Evolutionary conservation across 2,329 filamentous ascomycete genomes (phyloP), one percentile per base, ranked within the genome.

Genomic region (Fusarium sp.): DNA sequence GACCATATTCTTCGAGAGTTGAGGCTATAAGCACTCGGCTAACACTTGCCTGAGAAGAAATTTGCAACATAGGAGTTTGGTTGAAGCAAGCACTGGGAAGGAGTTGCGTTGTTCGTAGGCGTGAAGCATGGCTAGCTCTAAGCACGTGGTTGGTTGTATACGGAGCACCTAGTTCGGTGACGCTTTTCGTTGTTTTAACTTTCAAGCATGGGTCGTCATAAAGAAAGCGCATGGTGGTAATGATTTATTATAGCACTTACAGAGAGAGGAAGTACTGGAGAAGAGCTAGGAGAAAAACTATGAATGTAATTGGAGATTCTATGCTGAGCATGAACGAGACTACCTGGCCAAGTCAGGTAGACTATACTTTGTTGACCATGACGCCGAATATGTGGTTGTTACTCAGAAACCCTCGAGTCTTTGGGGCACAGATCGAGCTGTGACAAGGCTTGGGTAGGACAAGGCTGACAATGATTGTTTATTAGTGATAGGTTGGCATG

Each of bases 1-100:
- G 95, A 97, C 82, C 94, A 94, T 77, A 98, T 99, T 77, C 85
- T 99, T 75, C 90, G 92, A 79, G 94, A 96, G 80, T 84, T 99
- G 75, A 91, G 91, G 79, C 87, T 98, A 71, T 97, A 84, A 85
- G 79, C 87, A 98, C 71, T 97, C 83, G 84, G n/a, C 23, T 45
- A 42, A 33, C 46, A 27, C 37, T 71, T 57, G 33, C 33, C 38
- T 41, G 54, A 39, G 44, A 52, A 59, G 27, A 51, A 19, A 51
- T 48, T 46, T 64, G 54, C 44, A 48, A 48, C 45, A 55, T 41
- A 52, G 68, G 58, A 68, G 57, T 63, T 54, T 56, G 19, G 46
- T 58, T 63, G 54, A 46, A 52, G 42, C 41, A 60, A 56, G 44
- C 46, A 63, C 46, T 57, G 46, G 56, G 67, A 60, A 67, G 65